A percentile compares a stretch with the other conserved stretches of the same genome.
Conservation (phyloP, 768 basidiomycete genomes). For the Boletus rubroflammeus region DNA sequence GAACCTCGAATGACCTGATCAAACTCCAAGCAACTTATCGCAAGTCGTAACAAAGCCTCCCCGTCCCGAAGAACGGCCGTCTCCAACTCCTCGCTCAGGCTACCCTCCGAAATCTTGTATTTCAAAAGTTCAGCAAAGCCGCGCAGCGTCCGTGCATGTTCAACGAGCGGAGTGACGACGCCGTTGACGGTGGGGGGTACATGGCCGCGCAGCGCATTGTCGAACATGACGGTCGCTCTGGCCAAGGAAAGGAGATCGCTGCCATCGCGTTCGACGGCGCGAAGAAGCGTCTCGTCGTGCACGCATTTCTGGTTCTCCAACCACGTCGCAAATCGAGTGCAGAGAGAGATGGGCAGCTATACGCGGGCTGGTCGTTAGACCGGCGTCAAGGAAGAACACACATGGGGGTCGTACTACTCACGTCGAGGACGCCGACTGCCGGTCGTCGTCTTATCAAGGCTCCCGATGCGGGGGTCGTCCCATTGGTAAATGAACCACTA, state of each 20-base stretch:
- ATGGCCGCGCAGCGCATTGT: constrained; percentile 13
- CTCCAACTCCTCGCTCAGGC: constrained; percentile 14
- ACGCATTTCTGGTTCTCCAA: constrained; percentile 11
- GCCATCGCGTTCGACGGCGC: constrained; percentile 26
- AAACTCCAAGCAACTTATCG: constrained; percentile 20
- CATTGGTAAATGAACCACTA: neutral
- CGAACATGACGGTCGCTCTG: constrained; percentile 14
- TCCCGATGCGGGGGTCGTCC: neutral
- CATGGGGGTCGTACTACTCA: neutral
- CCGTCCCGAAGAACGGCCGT: constrained; percentile 24
- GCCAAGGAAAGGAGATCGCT: constrained; percentile 16
- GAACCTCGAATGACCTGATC: constrained; percentile 14
- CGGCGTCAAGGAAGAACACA: neutral
- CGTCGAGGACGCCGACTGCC: constrained; percentile 6
- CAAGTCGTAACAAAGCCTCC: constrained; percentile 16
- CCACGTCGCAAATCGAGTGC: constrained; percentile 17
- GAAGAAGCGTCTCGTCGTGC: neutral
- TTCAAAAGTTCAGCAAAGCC: constrained; percentile 15
- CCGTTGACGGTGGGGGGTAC: neutral
- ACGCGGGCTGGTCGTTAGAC: neutral
- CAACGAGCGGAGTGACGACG: neutral
- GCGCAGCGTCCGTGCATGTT: constrained; percentile 13
- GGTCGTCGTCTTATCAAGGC: neutral
- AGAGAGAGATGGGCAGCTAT: constrained; percentile 12
- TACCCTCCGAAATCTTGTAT: constrained; percentile 7